These are phyloP conservation scores for Lachancea waltii DNA, from an alignment of 805 yeast genomes.

Conservation along the genomic window DNA sequence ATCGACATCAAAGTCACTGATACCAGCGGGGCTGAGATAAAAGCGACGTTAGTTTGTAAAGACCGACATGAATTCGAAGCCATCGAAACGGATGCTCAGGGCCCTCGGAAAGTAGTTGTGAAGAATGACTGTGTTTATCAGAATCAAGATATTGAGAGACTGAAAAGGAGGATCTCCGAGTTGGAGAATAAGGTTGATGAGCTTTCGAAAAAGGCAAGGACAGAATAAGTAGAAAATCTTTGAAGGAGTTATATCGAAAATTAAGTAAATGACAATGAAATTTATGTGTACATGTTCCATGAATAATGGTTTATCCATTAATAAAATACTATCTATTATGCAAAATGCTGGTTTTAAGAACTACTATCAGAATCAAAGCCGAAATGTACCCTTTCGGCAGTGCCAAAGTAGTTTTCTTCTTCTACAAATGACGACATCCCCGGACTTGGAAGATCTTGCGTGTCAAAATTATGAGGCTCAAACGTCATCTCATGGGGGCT, in stretches of 20 bases:
- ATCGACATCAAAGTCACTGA: conserved; percentile 1
- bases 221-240: conserved; percentile 2
- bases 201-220: conserved; percentile 10
- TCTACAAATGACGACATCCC: neutral
- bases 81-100: neutral
- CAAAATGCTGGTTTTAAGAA: conserved; percentile 1
- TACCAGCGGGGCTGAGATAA: neutral
- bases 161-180: conserved; percentile 21
- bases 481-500: neutral
- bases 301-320: neutral
- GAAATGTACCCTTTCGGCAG: conserved; percentile 6
- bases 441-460: conserved; percentile 1
- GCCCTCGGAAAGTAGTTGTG: conserved; percentile 1
- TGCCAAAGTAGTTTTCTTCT: conserved; percentile 6
- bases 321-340: neutral
- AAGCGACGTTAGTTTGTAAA: neutral
- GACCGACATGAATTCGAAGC: conserved; percentile 1
- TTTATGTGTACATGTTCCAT: conserved; percentile 1
- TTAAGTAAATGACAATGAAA: neutral
- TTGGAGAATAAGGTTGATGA: conserved; percentile 14
- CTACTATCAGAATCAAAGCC: conserved; percentile 7
- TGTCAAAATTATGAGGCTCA: conserved; percentile 1
- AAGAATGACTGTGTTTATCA: neutral
- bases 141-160: conserved; percentile 5
- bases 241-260: neutral